Percentiles rank a stretch among this genome's conserved stretches.
These are phyloP conservation scores for Exophiala spinifera DNA, from an alignment of 2,329 filamentous ascomycete genomes.

Conservation along the genomic window DNA sequence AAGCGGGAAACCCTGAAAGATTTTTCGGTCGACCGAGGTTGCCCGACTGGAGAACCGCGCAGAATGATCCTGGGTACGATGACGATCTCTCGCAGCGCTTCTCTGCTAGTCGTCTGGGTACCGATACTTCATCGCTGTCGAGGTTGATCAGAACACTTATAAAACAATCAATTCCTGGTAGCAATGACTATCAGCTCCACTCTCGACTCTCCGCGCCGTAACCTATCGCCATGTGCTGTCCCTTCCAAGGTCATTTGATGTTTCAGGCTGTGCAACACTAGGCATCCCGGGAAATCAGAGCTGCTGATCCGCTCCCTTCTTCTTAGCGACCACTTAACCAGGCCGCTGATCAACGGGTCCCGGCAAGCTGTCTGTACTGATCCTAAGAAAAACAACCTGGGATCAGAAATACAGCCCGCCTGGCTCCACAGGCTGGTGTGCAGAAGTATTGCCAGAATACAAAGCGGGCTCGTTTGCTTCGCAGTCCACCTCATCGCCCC, in stretches of 20 bases:
- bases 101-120: background rate
- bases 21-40: slow-evolving; percentile 1
- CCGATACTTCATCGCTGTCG: background rate
- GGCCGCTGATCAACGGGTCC: slow-evolving; percentile 5
- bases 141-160: background rate
- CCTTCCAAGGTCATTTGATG: slow-evolving; percentile 7
- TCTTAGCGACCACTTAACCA: background rate
- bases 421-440: background rate
- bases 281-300: slow-evolving; percentile 5
- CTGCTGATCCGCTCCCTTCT: slow-evolving; percentile 1
- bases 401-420: slow-evolving; percentile 1
- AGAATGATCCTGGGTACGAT: background rate
- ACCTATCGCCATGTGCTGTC: slow-evolving; percentile 7
- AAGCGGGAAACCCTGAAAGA: background rate
- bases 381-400: background rate
- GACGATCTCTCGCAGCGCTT: background rate
- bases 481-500: background rate
- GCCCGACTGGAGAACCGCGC: background rate
- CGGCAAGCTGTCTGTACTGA: background rate
- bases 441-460: background rate
- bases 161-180: background rate
- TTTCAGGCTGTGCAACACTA: slow-evolving; percentile 7
- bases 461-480: background rate
- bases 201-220: background rate
- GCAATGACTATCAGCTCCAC: background rate